Evolutionary conservation across 306 rosid species (phyloP).

Genomic region (Prunus fruticosa): DNA sequence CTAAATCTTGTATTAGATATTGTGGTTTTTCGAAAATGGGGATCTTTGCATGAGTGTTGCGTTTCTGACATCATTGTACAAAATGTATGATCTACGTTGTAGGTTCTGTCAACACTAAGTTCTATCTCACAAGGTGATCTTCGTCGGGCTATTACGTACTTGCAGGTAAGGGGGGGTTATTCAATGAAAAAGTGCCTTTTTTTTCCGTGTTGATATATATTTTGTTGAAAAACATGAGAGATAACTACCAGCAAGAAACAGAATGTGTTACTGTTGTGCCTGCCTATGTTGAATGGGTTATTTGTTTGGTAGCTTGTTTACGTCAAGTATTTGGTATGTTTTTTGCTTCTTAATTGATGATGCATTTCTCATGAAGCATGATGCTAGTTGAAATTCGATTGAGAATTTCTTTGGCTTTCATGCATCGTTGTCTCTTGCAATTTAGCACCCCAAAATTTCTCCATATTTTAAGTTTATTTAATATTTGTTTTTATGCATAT

Average conservation of each 20-base stretch:
- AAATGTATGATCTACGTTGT: slow-evolving; percentile 4
- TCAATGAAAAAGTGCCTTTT: neutral
- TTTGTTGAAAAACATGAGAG: neutral
- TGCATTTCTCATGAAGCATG: neutral
- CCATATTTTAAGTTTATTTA: neutral
- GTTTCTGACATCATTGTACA: slow-evolving; percentile 9
- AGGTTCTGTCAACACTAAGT: slow-evolving; percentile 84
- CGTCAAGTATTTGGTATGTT: neutral
- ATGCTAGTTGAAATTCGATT: neutral
- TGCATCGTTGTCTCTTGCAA: neutral
- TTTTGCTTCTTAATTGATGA: neutral
- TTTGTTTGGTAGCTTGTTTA: neutral
- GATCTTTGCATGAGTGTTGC: slow-evolving; percentile 10
- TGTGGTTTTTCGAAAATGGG: slow-evolving; percentile 7
- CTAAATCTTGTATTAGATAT: neutral
- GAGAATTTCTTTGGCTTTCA: neutral
- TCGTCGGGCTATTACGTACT: slow-evolving; percentile 89
- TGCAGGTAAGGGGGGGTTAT: slow-evolving; percentile 58
- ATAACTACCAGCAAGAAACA: neutral
- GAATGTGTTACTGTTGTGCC: neutral
- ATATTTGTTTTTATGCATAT: neutral
- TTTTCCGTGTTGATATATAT: neutral
- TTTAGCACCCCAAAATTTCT: neutral
- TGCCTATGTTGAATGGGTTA: neutral
- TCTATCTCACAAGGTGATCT: slow-evolving; percentile 96